phyloP scores from a whole-genome alignment of 2,329 filamentous ascomycete species.

The Talaromyces sp. region DNA sequence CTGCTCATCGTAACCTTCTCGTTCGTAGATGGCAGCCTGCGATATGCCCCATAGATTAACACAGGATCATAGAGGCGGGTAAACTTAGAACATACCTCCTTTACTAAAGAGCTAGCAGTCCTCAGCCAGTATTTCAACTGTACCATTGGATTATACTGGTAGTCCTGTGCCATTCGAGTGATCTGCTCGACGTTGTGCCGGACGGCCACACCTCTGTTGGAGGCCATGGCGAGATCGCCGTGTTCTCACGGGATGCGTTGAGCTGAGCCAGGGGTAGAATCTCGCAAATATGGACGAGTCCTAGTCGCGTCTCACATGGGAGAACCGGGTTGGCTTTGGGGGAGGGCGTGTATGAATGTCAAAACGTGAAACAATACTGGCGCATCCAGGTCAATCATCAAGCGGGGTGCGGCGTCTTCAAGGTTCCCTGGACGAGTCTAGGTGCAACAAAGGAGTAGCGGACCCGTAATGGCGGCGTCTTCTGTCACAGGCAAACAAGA shows the following conservation, averaged over 20 bases:
- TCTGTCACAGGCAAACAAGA: background rate
- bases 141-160: slow-evolving; percentile 73
- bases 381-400: background rate
- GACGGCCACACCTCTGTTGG: slow-evolving; percentile 27
- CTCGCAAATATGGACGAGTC: background rate
- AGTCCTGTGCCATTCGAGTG: slow-evolving; percentile 67
- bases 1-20: slow-evolving; percentile 78
- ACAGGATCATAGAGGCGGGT: background rate
- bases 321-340: background rate
- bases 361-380: background rate
- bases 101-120: slow-evolving; percentile 70
- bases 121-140: slow-evolving; percentile 76
- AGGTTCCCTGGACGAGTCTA: background rate
- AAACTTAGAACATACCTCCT: slow-evolving; percentile 62
- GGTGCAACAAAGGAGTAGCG: background rate
- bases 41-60: background rate
- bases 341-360: background rate
- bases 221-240: slow-evolving; percentile 9
- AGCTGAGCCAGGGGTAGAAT: background rate
- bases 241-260: background rate
- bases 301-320: background rate
- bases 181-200: slow-evolving; percentile 76
- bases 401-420: slow-evolving; percentile 9
- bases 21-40: slow-evolving; percentile 77
- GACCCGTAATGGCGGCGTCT: background rate